Conservation (phyloP, 495 filamentous ascomycete species). For the Pseudoneurospora amorphoporcata region DNA sequence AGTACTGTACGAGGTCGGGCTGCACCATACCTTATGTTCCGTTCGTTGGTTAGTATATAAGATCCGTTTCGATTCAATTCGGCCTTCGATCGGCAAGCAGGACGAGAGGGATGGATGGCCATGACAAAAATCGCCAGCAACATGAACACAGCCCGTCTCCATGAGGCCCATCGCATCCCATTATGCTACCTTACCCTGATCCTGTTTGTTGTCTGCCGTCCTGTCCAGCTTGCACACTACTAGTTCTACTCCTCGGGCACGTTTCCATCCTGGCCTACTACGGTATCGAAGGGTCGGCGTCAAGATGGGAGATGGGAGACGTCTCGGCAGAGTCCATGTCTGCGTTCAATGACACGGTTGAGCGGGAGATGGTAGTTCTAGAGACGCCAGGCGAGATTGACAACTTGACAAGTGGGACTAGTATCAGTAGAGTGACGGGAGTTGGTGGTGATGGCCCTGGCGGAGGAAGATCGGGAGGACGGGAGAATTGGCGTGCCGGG, state of each 20-base stretch:
- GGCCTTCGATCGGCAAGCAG: conserved; percentile 22
- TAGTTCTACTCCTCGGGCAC: conserved; percentile 28
- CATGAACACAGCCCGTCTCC: conserved; percentile 36
- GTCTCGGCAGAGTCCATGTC: conserved; percentile 29
- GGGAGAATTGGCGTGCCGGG: not conserved
- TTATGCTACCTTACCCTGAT: conserved; percentile 34
- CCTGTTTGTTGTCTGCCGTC: conserved; percentile 34
- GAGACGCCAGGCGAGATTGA: conserved; percentile 34
- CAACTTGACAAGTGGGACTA: conserved; percentile 34
- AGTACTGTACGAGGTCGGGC: too few species aligned
- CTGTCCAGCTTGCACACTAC: conserved; percentile 33
- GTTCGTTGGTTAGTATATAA: too few species aligned
- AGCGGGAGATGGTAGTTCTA: conserved; percentile 32
- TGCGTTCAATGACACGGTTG: conserved; percentile 36
- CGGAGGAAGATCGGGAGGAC: not conserved
- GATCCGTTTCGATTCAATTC: too few species aligned
- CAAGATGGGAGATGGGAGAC: conserved; percentile 25
- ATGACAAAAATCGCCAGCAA: conserved; percentile 37
- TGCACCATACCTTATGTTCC: too few species aligned
- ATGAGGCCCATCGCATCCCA: conserved; percentile 18
- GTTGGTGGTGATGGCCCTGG: not conserved
- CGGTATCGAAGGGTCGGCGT: conserved; percentile 25
- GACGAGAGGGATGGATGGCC: conserved; percentile 34
- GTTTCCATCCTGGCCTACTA: conserved; percentile 21
- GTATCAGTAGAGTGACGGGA: conserved; percentile 23